Conservation (phyloP, 2,329 filamentous ascomycete species). For the Nemania sp. region DNA sequence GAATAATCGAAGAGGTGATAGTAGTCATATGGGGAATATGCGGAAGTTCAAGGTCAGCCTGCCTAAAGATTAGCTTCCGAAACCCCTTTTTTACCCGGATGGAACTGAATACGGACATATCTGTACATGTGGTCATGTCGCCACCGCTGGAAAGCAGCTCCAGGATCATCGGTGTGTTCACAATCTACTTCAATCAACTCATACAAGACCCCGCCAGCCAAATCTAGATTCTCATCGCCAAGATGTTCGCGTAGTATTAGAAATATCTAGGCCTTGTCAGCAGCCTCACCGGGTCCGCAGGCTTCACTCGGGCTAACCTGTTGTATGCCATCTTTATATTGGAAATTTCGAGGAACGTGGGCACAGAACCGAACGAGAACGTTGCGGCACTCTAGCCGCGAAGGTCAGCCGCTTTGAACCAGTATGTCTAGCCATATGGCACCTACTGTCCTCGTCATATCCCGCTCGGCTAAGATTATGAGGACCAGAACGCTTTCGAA, state of each 20-base stretch:
- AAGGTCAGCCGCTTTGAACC: slow-evolving; percentile 22
- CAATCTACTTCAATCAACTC: slow-evolving; percentile 62
- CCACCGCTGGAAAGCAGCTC: slow-evolving; percentile 61
- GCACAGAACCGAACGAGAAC: slow-evolving; percentile 59
- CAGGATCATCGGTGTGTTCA: slow-evolving; percentile 58
- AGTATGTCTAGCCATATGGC: neutral
- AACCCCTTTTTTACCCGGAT: neutral
- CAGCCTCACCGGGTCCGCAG: neutral
- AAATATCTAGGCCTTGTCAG: slow-evolving; percentile 53
- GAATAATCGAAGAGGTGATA: slow-evolving; percentile 57
- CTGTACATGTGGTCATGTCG: slow-evolving; percentile 59
- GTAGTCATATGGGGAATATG: slow-evolving; percentile 62
- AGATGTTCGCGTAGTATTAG: slow-evolving; percentile 58
- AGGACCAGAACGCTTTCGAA: slow-evolving; percentile 42
- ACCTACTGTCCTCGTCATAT: slow-evolving; percentile 49
- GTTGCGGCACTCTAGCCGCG: slow-evolving; percentile 57
- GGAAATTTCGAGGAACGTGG: slow-evolving; percentile 60
- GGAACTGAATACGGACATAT: slow-evolving; percentile 51
- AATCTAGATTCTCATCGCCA: slow-evolving; percentile 59
- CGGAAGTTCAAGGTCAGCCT: slow-evolving; percentile 59
- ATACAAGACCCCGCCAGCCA: slow-evolving; percentile 59
- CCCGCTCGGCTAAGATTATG: slow-evolving; percentile 44
- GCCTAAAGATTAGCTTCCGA: slow-evolving; percentile 17
- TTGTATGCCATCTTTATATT: slow-evolving; percentile 59
- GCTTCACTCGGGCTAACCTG: slow-evolving; percentile 49